Conservation (phyloP, 164 flowering plant genomes). For the Cinnamomum chago region DNA sequence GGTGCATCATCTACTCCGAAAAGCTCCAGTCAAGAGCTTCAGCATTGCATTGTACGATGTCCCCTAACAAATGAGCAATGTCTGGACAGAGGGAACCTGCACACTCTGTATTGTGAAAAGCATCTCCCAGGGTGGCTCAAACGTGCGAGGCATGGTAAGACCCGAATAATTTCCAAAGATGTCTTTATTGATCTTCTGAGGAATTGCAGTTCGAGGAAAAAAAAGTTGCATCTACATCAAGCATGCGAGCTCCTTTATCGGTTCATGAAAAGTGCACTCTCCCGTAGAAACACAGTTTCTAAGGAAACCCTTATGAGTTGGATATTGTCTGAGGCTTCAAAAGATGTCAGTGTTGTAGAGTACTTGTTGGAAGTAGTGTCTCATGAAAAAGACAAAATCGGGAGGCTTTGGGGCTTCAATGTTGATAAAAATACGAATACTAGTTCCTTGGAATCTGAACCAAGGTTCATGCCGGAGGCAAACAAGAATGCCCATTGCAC, state of each 20-base stretch:
- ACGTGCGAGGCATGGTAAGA: constrained; percentile 92
- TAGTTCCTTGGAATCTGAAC: constrained; percentile 25
- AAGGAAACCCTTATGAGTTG: constrained; percentile 77
- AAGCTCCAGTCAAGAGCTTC: constrained; percentile 21
- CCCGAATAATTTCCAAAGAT: constrained; percentile 82
- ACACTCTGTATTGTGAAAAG: constrained; percentile 77
- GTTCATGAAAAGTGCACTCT: constrained; percentile 63
- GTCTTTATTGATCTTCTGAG: constrained; percentile 65
- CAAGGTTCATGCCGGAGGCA: constrained; percentile 22
- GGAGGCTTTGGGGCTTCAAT: constrained; percentile 65
- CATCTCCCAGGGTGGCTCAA: constrained; percentile 93
- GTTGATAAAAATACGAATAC: constrained; percentile 21
- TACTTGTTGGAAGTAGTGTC: constrained; percentile 58
- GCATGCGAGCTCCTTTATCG: constrained; percentile 87
- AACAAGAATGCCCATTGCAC: constrained; percentile 16
- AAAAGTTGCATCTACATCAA: constrained; percentile 63
- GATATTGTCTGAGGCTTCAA: constrained; percentile 88
- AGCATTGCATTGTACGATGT: constrained; percentile 57
- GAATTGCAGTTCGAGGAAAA: constrained; percentile 49
- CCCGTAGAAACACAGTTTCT: constrained; percentile 68
- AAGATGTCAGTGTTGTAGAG: constrained; percentile 51
- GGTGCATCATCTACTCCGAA: constrained; percentile 10
- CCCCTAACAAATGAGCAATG: constrained; percentile 38
- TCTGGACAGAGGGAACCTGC: constrained; percentile 55
- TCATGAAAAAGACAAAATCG: constrained; percentile 69